Conservation (phyloP, 345 rosid species). For the Melaleuca quinquenervia region DNA sequence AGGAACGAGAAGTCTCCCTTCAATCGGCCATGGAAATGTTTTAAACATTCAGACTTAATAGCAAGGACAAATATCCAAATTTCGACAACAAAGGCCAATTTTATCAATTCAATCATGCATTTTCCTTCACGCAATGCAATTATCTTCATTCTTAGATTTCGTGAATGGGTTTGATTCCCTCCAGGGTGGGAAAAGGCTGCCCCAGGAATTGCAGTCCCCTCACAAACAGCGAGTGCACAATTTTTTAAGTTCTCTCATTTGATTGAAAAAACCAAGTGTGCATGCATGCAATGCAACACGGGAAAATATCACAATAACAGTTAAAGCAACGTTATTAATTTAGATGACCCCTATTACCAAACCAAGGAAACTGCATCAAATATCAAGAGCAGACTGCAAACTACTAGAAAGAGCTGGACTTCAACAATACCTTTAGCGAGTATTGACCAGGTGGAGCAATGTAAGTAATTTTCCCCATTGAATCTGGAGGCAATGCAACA, state of each 20-base stretch:
- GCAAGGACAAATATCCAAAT: background rate
- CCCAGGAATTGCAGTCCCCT: background rate
- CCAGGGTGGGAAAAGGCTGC: background rate
- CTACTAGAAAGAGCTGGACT: background rate
- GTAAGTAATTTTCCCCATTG: slow-evolving; percentile 93
- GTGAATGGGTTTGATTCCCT: background rate
- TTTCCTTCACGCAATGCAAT: background rate
- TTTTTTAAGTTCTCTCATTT: background rate
- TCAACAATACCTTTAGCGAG: slow-evolving; percentile 60
- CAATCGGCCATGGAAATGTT: background rate
- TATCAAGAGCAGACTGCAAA: background rate
- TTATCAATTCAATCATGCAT: background rate
- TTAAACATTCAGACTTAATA: background rate
- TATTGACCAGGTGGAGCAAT: slow-evolving; percentile 99
- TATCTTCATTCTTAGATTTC: background rate
- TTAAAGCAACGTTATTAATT: background rate
- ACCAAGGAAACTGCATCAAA: background rate
- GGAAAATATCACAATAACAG: background rate
- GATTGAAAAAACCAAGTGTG: background rate
- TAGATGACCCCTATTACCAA: background rate
- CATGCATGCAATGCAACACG: background rate
- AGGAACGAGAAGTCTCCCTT: background rate
- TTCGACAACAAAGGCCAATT: background rate
- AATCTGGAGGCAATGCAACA: slow-evolving; percentile 91
- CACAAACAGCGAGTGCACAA: background rate